Evolutionary conservation across 345 rosid species (phyloP).

Genomic region (Hibiscus mutabilis): DNA sequence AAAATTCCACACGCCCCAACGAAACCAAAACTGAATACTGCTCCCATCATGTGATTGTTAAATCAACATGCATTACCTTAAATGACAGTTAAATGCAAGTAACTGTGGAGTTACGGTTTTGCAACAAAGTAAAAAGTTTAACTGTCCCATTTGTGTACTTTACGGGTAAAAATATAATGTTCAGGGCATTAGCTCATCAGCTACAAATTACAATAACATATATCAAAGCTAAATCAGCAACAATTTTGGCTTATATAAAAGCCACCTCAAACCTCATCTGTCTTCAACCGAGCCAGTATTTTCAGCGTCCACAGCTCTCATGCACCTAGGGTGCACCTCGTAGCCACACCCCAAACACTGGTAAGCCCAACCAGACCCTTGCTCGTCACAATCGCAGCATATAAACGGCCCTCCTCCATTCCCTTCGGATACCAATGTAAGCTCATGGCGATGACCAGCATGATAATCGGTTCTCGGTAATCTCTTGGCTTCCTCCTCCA

Average conservation of each 20-base stretch:
- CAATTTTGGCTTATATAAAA: background rate
- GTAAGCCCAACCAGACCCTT: slow-evolving; percentile 62
- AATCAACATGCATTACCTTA: too few relatives aligned
- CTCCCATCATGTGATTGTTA: too few relatives aligned
- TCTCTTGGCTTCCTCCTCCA: slow-evolving; percentile 44
- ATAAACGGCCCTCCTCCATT: slow-evolving; percentile 57
- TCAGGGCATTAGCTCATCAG: background rate
- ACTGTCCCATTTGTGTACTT: too few relatives aligned
- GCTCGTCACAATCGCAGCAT: slow-evolving; percentile 62
- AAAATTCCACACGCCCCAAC: too few relatives aligned
- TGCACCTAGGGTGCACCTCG: slow-evolving; percentile 58
- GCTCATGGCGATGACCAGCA: slow-evolving; percentile 46
- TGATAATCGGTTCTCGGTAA: slow-evolving; percentile 39
- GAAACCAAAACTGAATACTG: too few relatives aligned
- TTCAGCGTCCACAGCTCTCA: slow-evolving; percentile 20
- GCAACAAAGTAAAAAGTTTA: too few relatives aligned
- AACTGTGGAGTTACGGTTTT: too few relatives aligned
- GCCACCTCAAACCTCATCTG: background rate
- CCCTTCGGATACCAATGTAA: slow-evolving; percentile 48
- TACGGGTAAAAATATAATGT: background rate
- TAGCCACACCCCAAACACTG: slow-evolving; percentile 61
- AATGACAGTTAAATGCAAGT: too few relatives aligned
- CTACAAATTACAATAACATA: background rate
- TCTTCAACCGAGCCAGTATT: background rate
- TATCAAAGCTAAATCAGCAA: background rate